These are phyloP conservation scores for Ilex aquifolium DNA, from an alignment of 257 asterid genomes.

Conservation along the genomic window DNA sequence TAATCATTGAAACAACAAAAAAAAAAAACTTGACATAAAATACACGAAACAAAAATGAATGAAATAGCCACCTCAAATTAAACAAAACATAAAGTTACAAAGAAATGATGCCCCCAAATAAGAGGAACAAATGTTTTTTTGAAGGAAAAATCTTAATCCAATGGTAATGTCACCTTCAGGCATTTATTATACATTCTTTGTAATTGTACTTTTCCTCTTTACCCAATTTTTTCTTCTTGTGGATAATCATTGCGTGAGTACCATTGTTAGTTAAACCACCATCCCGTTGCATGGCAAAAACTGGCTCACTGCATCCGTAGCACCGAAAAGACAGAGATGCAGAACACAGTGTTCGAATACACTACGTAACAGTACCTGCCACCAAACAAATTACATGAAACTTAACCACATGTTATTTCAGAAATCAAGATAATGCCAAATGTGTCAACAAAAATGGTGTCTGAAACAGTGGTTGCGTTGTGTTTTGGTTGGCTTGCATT, in stretches of 20 bases:
- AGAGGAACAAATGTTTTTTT: conserved; percentile 15
- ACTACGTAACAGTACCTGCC: conserved; percentile 86
- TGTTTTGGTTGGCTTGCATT: no score
- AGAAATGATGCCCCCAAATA: conserved; percentile 25
- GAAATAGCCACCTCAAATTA: conserved; percentile 5
- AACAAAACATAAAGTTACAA: conserved; percentile 8
- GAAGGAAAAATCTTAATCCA: conserved; percentile 27
- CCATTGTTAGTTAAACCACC: conserved; percentile 32
- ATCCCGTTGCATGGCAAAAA: conserved; percentile 83
- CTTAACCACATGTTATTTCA: neutral
- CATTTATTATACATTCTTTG: conserved; percentile 16
- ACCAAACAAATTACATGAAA: conserved; percentile 8
- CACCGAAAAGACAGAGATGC: conserved; percentile 74
- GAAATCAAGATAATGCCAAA: neutral
- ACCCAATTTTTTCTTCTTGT: conserved; percentile 12
- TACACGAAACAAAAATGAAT: neutral
- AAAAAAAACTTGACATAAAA: no score
- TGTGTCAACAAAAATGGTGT: no score
- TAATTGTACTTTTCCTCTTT: conserved; percentile 10
- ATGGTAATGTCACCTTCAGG: conserved; percentile 15
- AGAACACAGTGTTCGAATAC: conserved; percentile 80
- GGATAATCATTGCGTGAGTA: conserved; percentile 28
- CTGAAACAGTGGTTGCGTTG: no score
- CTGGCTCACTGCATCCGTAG: conserved; percentile 71
- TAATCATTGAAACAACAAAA: no score